Percentiles rank a stretch among this genome's conserved stretches.
Evolutionary conservation across 495 filamentous ascomycete species (phyloP).

Genomic region (Neurospora tetrasperma): DNA sequence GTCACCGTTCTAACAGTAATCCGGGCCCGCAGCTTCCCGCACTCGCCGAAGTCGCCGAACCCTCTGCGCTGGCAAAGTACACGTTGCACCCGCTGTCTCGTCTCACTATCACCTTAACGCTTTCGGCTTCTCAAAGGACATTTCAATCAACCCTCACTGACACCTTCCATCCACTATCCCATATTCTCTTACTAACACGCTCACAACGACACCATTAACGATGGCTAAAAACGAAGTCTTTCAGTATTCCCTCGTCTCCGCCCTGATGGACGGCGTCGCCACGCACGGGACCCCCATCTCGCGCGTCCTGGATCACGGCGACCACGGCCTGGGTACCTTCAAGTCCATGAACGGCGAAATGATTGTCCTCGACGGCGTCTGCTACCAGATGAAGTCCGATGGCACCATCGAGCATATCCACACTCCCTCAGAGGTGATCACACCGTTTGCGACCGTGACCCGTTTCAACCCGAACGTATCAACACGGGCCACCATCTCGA

Average conservation of each 20-base stretch:
- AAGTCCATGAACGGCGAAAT: slow-evolving; percentile 40
- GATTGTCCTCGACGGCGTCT: slow-evolving; percentile 36
- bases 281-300: slow-evolving; percentile 29
- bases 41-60: background rate
- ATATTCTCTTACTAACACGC: background rate
- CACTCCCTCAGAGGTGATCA: slow-evolving; percentile 13
- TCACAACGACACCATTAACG: background rate
- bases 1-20: background rate
- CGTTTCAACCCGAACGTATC: slow-evolving; percentile 22
- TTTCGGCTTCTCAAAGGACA: background rate
- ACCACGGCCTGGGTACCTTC: slow-evolving; percentile 45
- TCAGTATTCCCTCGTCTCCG: slow-evolving; percentile 41
- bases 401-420: slow-evolving; percentile 24
- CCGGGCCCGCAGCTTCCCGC: background rate
- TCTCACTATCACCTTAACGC: background rate
- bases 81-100: too few relatives aligned
- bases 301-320: slow-evolving; percentile 31
- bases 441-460: slow-evolving; percentile 37
- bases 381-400: slow-evolving; percentile 38
- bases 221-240: slow-evolving; percentile 36
- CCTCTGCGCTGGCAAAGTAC: background rate
- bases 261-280: slow-evolving; percentile 43
- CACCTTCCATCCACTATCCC: background rate
- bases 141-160: background rate
- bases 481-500: slow-evolving; percentile 11